Percentiles rank a stretch among this genome's conserved stretches.
Evolutionary conservation across 139 green algal genomes (phyloP).

Genomic region (Coelastrella sp.): DNA sequence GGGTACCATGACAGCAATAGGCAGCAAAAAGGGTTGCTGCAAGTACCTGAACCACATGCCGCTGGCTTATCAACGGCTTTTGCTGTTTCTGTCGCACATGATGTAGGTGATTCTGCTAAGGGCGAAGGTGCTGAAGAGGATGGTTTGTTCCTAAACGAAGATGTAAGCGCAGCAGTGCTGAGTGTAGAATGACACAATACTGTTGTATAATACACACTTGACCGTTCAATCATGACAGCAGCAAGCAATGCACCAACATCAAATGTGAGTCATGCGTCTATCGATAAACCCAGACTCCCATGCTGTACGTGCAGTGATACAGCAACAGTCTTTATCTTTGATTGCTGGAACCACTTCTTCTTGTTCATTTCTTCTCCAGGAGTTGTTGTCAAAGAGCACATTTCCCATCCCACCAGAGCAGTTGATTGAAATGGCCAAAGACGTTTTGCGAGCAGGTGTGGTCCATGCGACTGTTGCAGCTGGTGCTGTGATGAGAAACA

Average conservation of each 20-base stretch:
- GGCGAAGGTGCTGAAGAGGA: not conserved
- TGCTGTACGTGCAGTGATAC: not conserved
- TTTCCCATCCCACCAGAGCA: constrained; percentile 48
- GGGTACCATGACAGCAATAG: not conserved
- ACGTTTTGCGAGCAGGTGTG: constrained; percentile 43
- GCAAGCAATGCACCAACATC: too few species aligned
- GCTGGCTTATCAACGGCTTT: not conserved
- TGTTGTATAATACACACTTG: not conserved
- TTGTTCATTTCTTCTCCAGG: constrained; percentile 9
- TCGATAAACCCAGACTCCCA: too few species aligned
- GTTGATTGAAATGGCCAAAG: constrained; percentile 43
- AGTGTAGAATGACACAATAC: not conserved
- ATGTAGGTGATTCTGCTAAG: constrained; percentile 10
- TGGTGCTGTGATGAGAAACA: not conserved
- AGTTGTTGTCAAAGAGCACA: constrained; percentile 19
- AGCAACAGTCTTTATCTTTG: not conserved
- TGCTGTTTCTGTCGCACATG: not conserved
- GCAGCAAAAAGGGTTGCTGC: not conserved
- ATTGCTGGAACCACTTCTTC: not conserved
- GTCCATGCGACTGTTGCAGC: not conserved
- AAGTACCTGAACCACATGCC: not conserved
- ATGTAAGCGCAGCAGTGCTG: not conserved
- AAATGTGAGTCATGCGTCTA: not conserved
- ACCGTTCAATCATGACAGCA: not conserved
- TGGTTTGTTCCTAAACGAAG: constrained; percentile 52